These are phyloP conservation scores for Fusarium equiseti DNA, from an alignment of 2,329 filamentous ascomycete species.

Conservation along the genomic window DNA sequence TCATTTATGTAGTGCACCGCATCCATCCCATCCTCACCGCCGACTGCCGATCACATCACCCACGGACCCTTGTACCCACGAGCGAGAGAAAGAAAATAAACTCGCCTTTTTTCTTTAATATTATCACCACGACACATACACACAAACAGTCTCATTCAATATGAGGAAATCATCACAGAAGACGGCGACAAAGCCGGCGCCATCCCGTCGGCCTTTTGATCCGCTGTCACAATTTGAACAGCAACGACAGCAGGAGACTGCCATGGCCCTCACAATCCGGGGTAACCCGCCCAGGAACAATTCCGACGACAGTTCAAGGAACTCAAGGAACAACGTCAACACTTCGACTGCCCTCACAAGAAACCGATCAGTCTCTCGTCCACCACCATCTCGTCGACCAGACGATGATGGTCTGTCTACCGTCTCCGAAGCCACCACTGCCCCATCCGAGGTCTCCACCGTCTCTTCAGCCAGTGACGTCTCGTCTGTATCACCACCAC, in stretches of 20 bases:
- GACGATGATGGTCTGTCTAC: slow-evolving; percentile 44
- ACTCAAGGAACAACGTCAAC: slow-evolving; percentile 4
- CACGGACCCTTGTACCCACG: slow-evolving; percentile 24
- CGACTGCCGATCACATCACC: slow-evolving; percentile 31
- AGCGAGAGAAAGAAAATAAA: slow-evolving; percentile 19
- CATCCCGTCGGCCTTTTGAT: slow-evolving; percentile 34
- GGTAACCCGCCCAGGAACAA: slow-evolving; percentile 42
- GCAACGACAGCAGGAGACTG: slow-evolving; percentile 39
- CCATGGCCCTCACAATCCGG: slow-evolving; percentile 46
- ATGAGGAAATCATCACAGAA: slow-evolving; percentile 43
- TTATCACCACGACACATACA: slow-evolving; percentile 12
- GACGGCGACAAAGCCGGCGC: slow-evolving; percentile 19
- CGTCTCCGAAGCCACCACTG: slow-evolving; percentile 42
- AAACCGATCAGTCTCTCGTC: slow-evolving; percentile 38
- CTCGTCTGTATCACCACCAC: slow-evolving; percentile 21
- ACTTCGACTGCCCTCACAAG: slow-evolving; percentile 32
- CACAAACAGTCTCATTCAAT: slow-evolving; percentile 7
- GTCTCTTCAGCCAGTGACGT: slow-evolving; percentile 10
- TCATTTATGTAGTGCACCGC: slow-evolving; percentile 37
- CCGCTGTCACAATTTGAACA: slow-evolving; percentile 38
- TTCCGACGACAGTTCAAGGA: slow-evolving; percentile 33
- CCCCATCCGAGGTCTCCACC: slow-evolving; percentile 20
- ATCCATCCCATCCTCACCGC: slow-evolving; percentile 24
- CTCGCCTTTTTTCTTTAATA: slow-evolving; percentile 14
- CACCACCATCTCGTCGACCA: slow-evolving; percentile 30